Base-by-base conservation (phyloP, 2,329 filamentous ascomycete genomes). In the Blastomyces emzantsi region DNA sequence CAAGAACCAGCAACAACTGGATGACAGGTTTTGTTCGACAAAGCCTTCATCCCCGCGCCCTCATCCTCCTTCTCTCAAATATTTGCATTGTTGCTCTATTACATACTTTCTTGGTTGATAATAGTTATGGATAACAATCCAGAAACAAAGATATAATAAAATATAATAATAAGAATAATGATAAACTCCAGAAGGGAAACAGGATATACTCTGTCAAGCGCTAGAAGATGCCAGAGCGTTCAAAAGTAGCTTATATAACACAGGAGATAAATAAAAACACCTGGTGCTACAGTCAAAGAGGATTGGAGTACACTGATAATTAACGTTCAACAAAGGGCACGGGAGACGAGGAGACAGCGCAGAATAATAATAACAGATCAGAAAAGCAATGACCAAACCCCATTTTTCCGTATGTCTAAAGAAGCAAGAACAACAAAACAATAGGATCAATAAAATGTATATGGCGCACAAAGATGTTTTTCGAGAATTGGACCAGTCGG, bases 391-490 rank as follows among this genome's bases (percentile, higher is more conserved):
- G 6, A n/a, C 54, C 54, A 8, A n/a, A 39, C 28, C 30, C 54
- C 54, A 13, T 56, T 56, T 56, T 39, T 56, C 17, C 54, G 28
- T 19, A 56, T 56, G 54, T 56, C 54, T 56, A 56, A 56, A 22
- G 33, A 56, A 39, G 22, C 54, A 39, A 19, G 22, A 36, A 56
- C 33, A 55, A 36, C 2, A 22, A 39, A 56, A 39, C 11, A 30
- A 19, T 15, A 25, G 28, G 8, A 52, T 22, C 19, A 56, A 56
- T n/a, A 22, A 56, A 56, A n/a, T 3, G n/a, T 39, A 56, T 56
- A 33, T 39, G n/a, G 33, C 54, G 30, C 54, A 56, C 33, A 33
- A 8, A 22, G 28, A 22, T 22, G 54, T 22, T 30, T n/a, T n/a
- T n/a, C 17, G 54, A n/a, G 17, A 36, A 30, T 39, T 17, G 11